phyloP scores from a whole-genome alignment of 2,329 filamentous ascomycete species.

The Hymenoscyphus albidus region DNA sequence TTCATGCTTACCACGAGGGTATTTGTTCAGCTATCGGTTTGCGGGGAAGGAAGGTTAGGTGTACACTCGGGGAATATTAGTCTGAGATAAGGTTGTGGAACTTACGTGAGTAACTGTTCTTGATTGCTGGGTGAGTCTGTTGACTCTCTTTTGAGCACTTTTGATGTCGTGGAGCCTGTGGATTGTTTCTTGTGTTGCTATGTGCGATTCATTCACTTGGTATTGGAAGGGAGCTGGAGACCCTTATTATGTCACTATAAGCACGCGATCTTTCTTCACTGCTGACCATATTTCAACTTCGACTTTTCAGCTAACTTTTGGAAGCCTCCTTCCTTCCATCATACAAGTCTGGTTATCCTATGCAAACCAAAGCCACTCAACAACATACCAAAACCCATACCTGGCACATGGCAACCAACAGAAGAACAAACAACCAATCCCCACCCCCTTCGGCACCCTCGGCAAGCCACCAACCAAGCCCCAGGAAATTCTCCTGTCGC shows the following conservation, averaged over 20 bases:
- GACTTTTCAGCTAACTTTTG: too few species aligned
- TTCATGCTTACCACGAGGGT: not conserved
- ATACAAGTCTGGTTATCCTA: too few species aligned
- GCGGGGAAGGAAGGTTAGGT: not conserved
- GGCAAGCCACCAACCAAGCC: not conserved
- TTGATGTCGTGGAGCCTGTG: not conserved
- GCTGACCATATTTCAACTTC: not conserved
- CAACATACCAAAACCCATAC: not conserved
- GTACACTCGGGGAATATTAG: not conserved
- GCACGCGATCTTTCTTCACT: not conserved
- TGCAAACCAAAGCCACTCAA: too few species aligned
- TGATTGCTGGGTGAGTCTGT: not conserved
- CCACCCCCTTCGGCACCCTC: not conserved
- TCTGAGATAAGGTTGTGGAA: constrained; percentile 1
- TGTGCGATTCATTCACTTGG: not conserved
- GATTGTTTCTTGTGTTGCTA: not conserved
- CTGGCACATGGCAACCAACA: not conserved
- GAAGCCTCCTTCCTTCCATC: too few species aligned
- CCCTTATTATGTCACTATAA: not conserved
- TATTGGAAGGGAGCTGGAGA: not conserved
- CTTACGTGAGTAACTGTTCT: not conserved
- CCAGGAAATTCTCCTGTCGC: not conserved
- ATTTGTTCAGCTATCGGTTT: not conserved
- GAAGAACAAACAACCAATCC: not conserved
- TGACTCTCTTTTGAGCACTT: not conserved